Base-by-base conservation (phyloP, 2,329 filamentous ascomycete species). In the Colletotrichum higginsianum region DNA sequence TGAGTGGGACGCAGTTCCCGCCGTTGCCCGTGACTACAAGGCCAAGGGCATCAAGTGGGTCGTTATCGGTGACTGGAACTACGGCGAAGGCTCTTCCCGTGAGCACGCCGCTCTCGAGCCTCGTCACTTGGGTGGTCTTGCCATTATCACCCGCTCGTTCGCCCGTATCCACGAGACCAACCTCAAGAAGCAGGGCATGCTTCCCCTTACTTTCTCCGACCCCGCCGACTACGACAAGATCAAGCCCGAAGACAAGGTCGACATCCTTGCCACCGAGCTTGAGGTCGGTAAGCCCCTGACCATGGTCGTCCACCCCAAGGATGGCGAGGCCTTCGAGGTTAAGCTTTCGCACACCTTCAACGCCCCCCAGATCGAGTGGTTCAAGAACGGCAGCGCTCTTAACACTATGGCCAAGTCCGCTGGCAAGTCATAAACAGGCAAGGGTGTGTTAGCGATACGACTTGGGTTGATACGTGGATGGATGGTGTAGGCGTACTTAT, bases 181-280 rank as follows among this genome's bases (percentile, higher is more conserved):
- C 91, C 87, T 99, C 88, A 99, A 99, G 94, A 99, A 99, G 93
- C 96, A 99, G 91, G 96, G 96, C 86, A 98, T 99, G 96, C 93
- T 99, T 86, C 96, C 96, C 80, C 90, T 99, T 76, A 98, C 95
- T 79, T 99, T 99, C 87, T 86, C 91, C 70, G 92, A 98, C 82
- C 96, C 96, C 68, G 96, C 93, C 82, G 96, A 99, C 85, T 99
- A 99, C 85, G 96, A 99, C 84, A 97, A 94, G 90, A 95, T 99
- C 84, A 91, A 93, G 82, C 93, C 95, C 76, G 92, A 96, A 73
- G 96, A 98, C 89, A 95, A 92, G 86, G 84, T 98, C 77, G 95
- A 98, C 83, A 87, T 99, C 72, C 85, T 95, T 80, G 93, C 91
- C 89, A 98, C 96, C 56, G 89, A 98, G 86, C 88, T 99, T 74